These are phyloP conservation scores for Paspalum notatum DNA, from an alignment of 176 grass and related monocot species.

Conservation along the genomic window DNA sequence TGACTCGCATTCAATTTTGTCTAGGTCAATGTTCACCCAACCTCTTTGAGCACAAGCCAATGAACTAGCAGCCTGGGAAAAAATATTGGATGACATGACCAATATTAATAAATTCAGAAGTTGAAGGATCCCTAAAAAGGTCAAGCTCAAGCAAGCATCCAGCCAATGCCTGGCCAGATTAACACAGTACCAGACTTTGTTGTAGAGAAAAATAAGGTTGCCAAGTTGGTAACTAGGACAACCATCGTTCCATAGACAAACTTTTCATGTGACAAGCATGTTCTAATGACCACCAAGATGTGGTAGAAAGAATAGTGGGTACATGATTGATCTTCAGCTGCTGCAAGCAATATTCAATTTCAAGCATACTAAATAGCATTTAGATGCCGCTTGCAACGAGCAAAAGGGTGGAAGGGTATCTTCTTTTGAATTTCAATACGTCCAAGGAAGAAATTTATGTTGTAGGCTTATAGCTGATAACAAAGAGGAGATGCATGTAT, in stretches of 20 bases:
- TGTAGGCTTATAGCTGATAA: constrained; percentile 14
- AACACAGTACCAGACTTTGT: background rate
- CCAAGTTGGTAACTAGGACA: constrained; percentile 2
- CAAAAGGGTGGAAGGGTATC: background rate
- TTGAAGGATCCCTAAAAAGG: constrained; percentile 5
- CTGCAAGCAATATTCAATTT: background rate
- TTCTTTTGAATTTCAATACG: constrained; percentile 15
- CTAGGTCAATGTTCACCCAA: constrained; percentile 82
- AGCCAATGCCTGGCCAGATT: background rate
- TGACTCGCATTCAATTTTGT: constrained; percentile 92
- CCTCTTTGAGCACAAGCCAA: constrained; percentile 80
- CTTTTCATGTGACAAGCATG: constrained; percentile 10
- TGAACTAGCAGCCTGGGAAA: constrained; percentile 67
- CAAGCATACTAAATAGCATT: constrained; percentile 9
- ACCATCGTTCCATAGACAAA: background rate
- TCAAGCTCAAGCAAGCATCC: constrained; percentile 26
- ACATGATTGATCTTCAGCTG: background rate
- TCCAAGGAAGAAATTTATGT: constrained; percentile 20
- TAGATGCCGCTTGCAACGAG: background rate
- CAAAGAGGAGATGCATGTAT: background rate
- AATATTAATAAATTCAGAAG: constrained; percentile 13
- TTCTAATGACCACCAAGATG: background rate
- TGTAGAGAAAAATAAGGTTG: background rate
- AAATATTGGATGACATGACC: constrained; percentile 4
- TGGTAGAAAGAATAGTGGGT: background rate